Evolutionary conservation across 2,329 filamentous ascomycete genomes (phyloP).

Genomic region (Aspergillus transmontanensis): DNA sequence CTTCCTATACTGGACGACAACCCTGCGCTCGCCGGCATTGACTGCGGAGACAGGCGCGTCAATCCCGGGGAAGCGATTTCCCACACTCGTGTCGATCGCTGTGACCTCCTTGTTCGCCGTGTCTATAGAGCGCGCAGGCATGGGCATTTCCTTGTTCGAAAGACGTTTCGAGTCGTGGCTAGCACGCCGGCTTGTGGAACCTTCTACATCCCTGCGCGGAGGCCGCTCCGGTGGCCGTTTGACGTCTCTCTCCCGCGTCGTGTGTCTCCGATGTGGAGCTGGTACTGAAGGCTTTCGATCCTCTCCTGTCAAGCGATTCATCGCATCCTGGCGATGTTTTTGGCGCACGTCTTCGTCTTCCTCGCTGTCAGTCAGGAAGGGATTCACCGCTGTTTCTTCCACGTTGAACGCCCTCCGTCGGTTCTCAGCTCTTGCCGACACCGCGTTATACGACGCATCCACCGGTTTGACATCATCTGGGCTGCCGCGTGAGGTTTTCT

Average conservation of each 20-base stretch:
- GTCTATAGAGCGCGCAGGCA: constrained; percentile 23
- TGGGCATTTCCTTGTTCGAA: constrained; percentile 36
- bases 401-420: constrained; percentile 5
- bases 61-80: constrained; percentile 52
- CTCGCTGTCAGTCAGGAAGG: constrained; percentile 9
- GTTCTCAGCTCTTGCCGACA: background rate
- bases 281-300: constrained; percentile 9
- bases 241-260: constrained; percentile 14
- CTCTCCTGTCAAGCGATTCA: constrained; percentile 38
- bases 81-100: constrained; percentile 17
- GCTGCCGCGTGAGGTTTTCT: background rate
- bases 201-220: background rate
- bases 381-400: background rate
- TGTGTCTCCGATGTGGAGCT: constrained; percentile 13
- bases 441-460: background rate
- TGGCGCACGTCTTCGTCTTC: constrained; percentile 23
- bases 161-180: constrained; percentile 26
- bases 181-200: constrained; percentile 9
- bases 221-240: constrained; percentile 11
- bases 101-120: background rate
- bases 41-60: constrained; percentile 81
- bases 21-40: constrained; percentile 75
- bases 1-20: constrained; percentile 72
- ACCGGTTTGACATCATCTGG: background rate
- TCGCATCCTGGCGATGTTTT: constrained; percentile 34